Evolutionary conservation across 1,284 basidiomycete genomes (phyloP).

Genomic region (Farysia itapuensis): DNA sequence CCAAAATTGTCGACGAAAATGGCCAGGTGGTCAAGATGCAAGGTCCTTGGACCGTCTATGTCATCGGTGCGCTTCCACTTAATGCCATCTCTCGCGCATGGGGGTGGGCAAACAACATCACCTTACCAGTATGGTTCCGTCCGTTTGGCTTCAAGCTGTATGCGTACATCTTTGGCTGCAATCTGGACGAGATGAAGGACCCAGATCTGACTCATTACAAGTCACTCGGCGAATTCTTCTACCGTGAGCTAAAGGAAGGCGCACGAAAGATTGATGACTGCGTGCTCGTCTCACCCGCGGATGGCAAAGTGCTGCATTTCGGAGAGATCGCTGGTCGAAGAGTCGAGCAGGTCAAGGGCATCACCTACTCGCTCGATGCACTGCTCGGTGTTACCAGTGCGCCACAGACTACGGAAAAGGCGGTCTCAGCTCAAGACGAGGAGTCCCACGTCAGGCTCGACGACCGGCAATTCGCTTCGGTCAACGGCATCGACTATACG

Average conservation of each 20-base stretch:
- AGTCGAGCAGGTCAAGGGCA: slow-evolving; percentile 94
- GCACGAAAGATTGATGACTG: slow-evolving; percentile 76
- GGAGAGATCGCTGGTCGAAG: slow-evolving; percentile 78
- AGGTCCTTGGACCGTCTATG: slow-evolving; percentile 96
- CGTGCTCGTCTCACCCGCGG: slow-evolving; percentile 84
- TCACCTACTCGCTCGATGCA: slow-evolving; percentile 92
- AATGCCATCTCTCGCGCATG: slow-evolving; percentile 90
- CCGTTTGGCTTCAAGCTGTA: slow-evolving; percentile 85
- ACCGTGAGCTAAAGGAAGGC: slow-evolving; percentile 81
- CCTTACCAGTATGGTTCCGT: slow-evolving; percentile 87
- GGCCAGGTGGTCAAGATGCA: slow-evolving; percentile 68
- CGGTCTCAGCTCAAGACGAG: slow-evolving; percentile 3
- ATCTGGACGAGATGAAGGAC: slow-evolving; percentile 85
- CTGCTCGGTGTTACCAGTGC: slow-evolving; percentile 65
- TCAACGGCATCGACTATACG: slow-evolving; percentile 95
- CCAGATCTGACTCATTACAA: slow-evolving; percentile 77
- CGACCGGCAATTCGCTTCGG: slow-evolving; percentile 87
- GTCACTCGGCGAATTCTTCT: slow-evolving; percentile 91
- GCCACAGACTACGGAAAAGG: slow-evolving; percentile 41
- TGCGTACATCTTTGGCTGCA: slow-evolving; percentile 84
- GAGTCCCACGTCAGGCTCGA: slow-evolving; percentile 64
- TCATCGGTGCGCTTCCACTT: slow-evolving; percentile 89
- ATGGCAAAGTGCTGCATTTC: slow-evolving; percentile 89
- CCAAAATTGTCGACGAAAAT: slow-evolving; percentile 68
- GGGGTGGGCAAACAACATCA: slow-evolving; percentile 85